These are phyloP conservation scores for Dryadomyces sulphureus DNA, from an alignment of 2,329 filamentous ascomycete genomes.

Conservation along the genomic window DNA sequence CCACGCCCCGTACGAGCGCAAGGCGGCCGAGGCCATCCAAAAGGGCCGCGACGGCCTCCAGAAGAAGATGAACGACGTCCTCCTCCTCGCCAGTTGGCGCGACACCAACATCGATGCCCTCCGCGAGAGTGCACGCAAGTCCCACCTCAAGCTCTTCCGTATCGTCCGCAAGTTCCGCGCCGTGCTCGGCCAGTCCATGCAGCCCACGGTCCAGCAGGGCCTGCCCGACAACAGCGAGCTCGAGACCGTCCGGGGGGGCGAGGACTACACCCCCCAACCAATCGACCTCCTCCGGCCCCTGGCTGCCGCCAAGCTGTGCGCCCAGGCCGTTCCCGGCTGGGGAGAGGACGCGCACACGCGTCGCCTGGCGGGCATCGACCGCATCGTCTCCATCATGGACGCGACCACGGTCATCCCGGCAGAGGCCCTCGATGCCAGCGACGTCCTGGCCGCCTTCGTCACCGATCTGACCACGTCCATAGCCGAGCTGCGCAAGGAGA, in stretches of 20 bases:
- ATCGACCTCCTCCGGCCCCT: slow-evolving; percentile 6
- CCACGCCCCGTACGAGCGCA: slow-evolving; percentile 55
- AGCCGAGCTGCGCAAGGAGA: slow-evolving; percentile 65
- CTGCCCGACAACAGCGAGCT: slow-evolving; percentile 34
- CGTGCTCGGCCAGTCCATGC: slow-evolving; percentile 63
- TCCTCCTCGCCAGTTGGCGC: slow-evolving; percentile 92
- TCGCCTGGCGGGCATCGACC: slow-evolving; percentile 39
- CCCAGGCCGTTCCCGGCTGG: slow-evolving; percentile 22
- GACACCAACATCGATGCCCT: slow-evolving; percentile 89
- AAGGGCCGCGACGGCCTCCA: slow-evolving; percentile 64
- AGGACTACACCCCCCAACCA: not conserved
- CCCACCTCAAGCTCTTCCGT: slow-evolving; percentile 84
- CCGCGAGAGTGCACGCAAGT: slow-evolving; percentile 75
- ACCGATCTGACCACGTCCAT: slow-evolving; percentile 52
- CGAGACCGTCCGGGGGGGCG: slow-evolving; percentile 3
- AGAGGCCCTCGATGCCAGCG: slow-evolving; percentile 37
- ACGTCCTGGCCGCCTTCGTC: slow-evolving; percentile 53
- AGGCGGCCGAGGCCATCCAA: slow-evolving; percentile 48
- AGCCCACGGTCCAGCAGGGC: slow-evolving; percentile 43
- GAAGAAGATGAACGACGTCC: slow-evolving; percentile 83
- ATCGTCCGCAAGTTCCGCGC: slow-evolving; percentile 80
- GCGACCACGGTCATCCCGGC: slow-evolving; percentile 11
- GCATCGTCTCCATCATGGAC: slow-evolving; percentile 2
- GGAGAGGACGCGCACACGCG: slow-evolving; percentile 26
- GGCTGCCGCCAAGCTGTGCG: slow-evolving; percentile 19